Evolutionary conservation across 768 basidiomycete genomes (phyloP), one percentile per base, ranked within the genome.

Genomic region (Amanita pallidorosea): DNA sequence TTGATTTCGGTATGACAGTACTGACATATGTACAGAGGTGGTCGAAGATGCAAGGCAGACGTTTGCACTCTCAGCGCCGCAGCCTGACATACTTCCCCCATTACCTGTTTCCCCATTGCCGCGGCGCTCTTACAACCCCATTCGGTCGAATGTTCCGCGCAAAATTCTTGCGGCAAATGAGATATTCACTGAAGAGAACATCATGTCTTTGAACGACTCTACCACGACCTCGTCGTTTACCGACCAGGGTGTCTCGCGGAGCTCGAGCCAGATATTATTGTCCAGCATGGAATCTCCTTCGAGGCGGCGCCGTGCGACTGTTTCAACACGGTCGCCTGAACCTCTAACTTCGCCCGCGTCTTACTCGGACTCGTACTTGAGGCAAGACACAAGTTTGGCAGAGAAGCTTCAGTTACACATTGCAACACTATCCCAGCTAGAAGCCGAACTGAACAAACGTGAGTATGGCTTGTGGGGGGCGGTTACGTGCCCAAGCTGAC

Each of bases 41-140:
- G 84, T 89, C 6, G 83, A 88, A 60, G 89, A 89, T 58, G 81
- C 88, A 12, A 74, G 83, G 37, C 79, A 84, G 60, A 83, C 76
- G 51, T 90, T 91, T 58, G 83, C 78, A 23, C 75, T 77, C 7
- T 70, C 74, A 5, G 69, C 75, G 2, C 70, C 69, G 0, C 63
- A 69, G 61, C 57, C 69, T 44, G 63, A 71, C 35, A 65, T 72
- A 25, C 73, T 82, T 40, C 81, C 83, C 8, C 73, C 85, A 12
- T 74, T 87, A 23, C 85, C 86, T 1, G 66, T 82, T 13, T 70
- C 75, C 0, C 81, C 83, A 4, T 61, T 77, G 17, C 72, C 80
- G 3, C 18, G 31, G 15, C 73, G 78, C 17, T 73, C 74, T 23
- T 78, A 76, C 0, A 67, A 69, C 33, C 12, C 5, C 34, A 63